Percentiles rank a stretch among this genome's conserved stretches.
These are phyloP conservation scores for Fagus crenata DNA, from an alignment of 306 rosid species.

Conservation along the genomic window DNA sequence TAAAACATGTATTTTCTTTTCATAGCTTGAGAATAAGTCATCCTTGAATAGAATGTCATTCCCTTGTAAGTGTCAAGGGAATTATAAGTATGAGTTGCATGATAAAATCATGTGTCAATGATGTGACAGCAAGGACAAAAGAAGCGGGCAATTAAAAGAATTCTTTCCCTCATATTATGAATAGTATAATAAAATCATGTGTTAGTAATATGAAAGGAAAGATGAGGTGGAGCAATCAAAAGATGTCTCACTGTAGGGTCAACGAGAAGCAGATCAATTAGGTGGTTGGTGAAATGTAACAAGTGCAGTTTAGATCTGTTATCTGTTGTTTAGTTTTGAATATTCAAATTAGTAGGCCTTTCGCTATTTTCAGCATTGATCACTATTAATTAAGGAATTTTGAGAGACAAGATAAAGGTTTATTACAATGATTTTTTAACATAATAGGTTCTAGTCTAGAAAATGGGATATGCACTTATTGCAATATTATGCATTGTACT, in stretches of 20 bases:
- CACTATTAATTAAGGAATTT: too few relatives aligned
- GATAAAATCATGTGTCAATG: not conserved
- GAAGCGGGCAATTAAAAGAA: too few relatives aligned
- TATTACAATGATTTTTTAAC: too few relatives aligned
- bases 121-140: not conserved
- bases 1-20: not conserved
- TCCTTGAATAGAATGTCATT: not conserved
- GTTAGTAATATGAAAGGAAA: not conserved
- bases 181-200: not conserved
- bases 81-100: not conserved
- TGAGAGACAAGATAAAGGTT: too few relatives aligned
- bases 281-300: not conserved
- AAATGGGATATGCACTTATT: too few relatives aligned
- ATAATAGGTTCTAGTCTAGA: too few relatives aligned
- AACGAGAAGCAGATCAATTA: not conserved
- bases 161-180: not conserved
- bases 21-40: not conserved
- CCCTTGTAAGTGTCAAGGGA: not conserved
- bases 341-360: too few relatives aligned
- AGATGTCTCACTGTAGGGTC: not conserved
- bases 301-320: too few relatives aligned
- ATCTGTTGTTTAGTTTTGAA: too few relatives aligned
- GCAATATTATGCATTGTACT: too few relatives aligned
- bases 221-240: not conserved
- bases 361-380: too few relatives aligned